phyloP scores from a whole-genome alignment of 495 filamentous ascomycete species.

The Neurospora terricola region DNA sequence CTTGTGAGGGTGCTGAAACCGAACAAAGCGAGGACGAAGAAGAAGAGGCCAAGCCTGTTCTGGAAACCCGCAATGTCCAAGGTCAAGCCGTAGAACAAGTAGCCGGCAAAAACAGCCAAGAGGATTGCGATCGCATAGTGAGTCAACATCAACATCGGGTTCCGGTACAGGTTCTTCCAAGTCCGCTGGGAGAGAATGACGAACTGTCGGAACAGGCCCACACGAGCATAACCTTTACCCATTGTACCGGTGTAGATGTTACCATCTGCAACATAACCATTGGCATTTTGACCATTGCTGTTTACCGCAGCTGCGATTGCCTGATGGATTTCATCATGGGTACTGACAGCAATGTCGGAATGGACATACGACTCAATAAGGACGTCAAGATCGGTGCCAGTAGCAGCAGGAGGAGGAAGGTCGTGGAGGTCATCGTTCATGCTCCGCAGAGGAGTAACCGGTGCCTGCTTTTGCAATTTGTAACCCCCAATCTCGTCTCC shows the following conservation, averaged over 20 bases:
- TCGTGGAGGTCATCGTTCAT: conserved; percentile 59
- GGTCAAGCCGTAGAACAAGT: conserved; percentile 90
- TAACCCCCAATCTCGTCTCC: conserved; percentile 50
- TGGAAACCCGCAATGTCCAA: conserved; percentile 97
- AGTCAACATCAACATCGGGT: conserved; percentile 96
- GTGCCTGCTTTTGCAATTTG: conserved; percentile 54
- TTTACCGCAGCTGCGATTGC: conserved; percentile 46
- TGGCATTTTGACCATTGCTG: conserved; percentile 59
- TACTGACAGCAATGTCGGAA: conserved; percentile 68
- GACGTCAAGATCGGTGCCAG: conserved; percentile 70
- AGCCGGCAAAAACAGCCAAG: conserved; percentile 86
- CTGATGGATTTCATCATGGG: conserved; percentile 71
- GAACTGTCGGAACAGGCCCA: conserved; percentile 74
- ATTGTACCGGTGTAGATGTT: conserved; percentile 39
- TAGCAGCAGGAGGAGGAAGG: conserved; percentile 56
- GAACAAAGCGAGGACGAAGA: conserved; percentile 92
- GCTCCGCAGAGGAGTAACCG: conserved; percentile 50
- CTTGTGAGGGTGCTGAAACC: conserved; percentile 93
- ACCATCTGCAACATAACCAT: conserved; percentile 44
- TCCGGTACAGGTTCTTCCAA: conserved; percentile 95
- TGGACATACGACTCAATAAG: conserved; percentile 63
- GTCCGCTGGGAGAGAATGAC: conserved; percentile 80
- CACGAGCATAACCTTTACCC: conserved; percentile 68
- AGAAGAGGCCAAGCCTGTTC: conserved; percentile 95
- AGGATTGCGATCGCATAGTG: conserved; percentile 98